These are phyloP conservation scores for Curvularia hawaiiensis DNA, from an alignment of 2,329 filamentous ascomycete genomes.

Conservation along the genomic window DNA sequence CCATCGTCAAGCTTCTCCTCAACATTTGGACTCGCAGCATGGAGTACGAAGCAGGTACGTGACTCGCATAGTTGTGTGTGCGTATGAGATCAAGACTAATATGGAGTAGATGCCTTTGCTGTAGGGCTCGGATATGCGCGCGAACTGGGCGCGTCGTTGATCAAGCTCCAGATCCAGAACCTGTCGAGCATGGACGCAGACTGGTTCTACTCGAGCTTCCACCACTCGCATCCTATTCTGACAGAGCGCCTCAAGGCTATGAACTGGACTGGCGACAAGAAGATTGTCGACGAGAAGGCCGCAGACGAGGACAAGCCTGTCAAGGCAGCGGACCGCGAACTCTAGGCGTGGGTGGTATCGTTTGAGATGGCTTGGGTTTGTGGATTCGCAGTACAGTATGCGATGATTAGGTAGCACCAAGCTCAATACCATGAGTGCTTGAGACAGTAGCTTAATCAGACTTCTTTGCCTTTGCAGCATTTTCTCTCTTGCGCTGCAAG, in stretches of 20 bases:
- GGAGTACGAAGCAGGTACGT: slow-evolving; percentile 85
- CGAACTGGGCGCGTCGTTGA: slow-evolving; percentile 83
- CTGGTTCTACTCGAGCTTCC: slow-evolving; percentile 97
- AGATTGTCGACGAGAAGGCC: slow-evolving; percentile 56
- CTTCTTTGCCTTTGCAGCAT: slow-evolving; percentile 37
- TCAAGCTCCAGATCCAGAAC: slow-evolving; percentile 98
- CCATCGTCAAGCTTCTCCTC: slow-evolving; percentile 93
- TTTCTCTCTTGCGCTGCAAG: slow-evolving; percentile 50
- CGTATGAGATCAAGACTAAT: slow-evolving; percentile 24
- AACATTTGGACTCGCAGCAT: slow-evolving; percentile 93
- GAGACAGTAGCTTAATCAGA: slow-evolving; percentile 12
- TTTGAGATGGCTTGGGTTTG: slow-evolving; percentile 6
- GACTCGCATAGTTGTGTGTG: background rate
- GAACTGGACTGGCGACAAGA: slow-evolving; percentile 76
- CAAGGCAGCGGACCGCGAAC: slow-evolving; percentile 76
- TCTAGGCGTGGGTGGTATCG: slow-evolving; percentile 55
- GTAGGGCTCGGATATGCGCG: slow-evolving; percentile 79
- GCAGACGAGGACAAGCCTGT: slow-evolving; percentile 64
- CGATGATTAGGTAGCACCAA: slow-evolving; percentile 8
- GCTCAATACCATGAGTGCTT: slow-evolving; percentile 1
- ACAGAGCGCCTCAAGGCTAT: slow-evolving; percentile 91
- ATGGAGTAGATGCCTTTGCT: slow-evolving; percentile 75
- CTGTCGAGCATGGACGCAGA: slow-evolving; percentile 98
- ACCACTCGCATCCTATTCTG: slow-evolving; percentile 97
- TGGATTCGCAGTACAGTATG: slow-evolving; percentile 2